A percentile compares a stretch with the other conserved stretches of the same genome.
Evolutionary conservation across 2,329 filamentous ascomycete genomes (phyloP).

Genomic region (Penicillium sp.): DNA sequence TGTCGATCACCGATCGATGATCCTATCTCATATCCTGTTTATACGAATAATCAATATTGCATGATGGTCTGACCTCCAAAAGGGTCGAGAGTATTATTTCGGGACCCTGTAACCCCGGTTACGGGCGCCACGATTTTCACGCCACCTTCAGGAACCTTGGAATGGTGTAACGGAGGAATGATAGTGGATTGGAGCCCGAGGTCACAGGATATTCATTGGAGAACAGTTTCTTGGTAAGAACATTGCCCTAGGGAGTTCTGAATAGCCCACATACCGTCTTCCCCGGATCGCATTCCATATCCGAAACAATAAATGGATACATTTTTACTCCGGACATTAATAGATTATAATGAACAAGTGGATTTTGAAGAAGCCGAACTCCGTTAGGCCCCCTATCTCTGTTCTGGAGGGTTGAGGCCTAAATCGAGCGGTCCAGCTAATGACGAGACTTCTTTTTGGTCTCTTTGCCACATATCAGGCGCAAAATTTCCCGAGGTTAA

Average conservation of each 20-base stretch:
- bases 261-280: background rate
- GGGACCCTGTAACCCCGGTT: background rate
- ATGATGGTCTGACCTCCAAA: background rate
- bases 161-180: background rate
- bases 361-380: background rate
- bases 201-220: background rate
- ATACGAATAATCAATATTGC: background rate
- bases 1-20: constrained; percentile 4
- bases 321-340: background rate
- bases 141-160: background rate
- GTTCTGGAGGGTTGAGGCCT: background rate
- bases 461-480: background rate
- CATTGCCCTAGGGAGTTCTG: background rate
- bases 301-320: background rate
- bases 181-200: background rate
- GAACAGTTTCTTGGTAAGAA: background rate
- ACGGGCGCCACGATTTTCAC: background rate
- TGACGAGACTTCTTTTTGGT: background rate
- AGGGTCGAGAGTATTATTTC: background rate
- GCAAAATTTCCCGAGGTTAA: background rate
- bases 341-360: background rate
- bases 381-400: background rate
- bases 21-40: background rate
- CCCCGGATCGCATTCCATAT: background rate
- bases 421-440: background rate